These are phyloP conservation scores for Isabelozyma pseudorhagii DNA, from an alignment of 805 yeast species.

Conservation along the genomic window DNA sequence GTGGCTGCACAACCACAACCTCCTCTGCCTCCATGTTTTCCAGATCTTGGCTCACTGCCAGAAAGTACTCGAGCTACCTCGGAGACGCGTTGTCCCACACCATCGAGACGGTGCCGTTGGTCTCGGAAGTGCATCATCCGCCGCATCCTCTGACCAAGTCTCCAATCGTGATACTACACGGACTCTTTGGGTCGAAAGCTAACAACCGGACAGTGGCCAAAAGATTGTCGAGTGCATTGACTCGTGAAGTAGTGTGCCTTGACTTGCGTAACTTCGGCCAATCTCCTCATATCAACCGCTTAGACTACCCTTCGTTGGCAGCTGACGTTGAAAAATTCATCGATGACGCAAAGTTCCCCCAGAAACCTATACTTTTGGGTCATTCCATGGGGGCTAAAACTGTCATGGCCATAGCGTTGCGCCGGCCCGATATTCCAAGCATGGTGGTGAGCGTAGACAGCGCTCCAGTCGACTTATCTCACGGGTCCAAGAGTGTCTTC, in stretches of 20 bases:
- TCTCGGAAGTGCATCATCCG: constrained; percentile 48
- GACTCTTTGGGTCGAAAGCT: constrained; percentile 80
- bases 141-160: constrained; percentile 23
- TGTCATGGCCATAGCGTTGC: constrained; percentile 80
- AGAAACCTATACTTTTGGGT: constrained; percentile 64
- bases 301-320: constrained; percentile 78
- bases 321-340: constrained; percentile 82
- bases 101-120: constrained; percentile 52
- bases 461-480: constrained; percentile 70
- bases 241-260: constrained; percentile 60
- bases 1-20: neutral
- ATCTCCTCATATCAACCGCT: constrained; percentile 73
- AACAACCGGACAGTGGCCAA: constrained; percentile 81
- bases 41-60: neutral
- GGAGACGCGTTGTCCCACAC: constrained; percentile 30
- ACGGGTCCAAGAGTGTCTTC: constrained; percentile 52
- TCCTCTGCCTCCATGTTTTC: neutral
- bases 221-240: constrained; percentile 43
- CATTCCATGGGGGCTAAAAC: constrained; percentile 95
- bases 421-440: constrained; percentile 59
- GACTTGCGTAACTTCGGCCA: constrained; percentile 91
- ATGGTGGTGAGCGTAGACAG: constrained; percentile 81
- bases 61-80: constrained; percentile 12
- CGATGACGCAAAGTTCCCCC: constrained; percentile 32
- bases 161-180: constrained; percentile 82